Conservation (phyloP, 2,329 filamentous ascomycete genomes). For the Penicillium vulpinum region DNA sequence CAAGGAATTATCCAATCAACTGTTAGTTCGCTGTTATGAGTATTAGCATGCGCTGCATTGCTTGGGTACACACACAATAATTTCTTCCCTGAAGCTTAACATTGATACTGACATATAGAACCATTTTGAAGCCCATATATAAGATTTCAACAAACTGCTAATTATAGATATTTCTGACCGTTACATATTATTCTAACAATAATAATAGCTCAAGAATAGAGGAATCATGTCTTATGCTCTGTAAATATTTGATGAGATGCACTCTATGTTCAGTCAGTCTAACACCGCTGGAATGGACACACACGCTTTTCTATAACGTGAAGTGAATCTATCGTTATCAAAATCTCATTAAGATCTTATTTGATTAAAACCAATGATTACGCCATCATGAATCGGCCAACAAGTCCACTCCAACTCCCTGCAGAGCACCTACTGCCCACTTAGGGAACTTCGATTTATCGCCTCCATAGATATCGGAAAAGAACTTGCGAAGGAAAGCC, state of each 20-base stretch:
- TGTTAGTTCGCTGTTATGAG: not conserved
- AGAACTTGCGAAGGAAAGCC: slow-evolving; percentile 74
- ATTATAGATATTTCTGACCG: not conserved
- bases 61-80: not conserved
- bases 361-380: not conserved
- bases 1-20: not conserved
- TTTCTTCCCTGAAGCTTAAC: not conserved
- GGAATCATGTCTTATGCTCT: not conserved
- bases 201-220: not conserved
- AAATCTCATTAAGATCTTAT: too few relatives aligned
- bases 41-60: not conserved
- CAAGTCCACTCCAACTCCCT: slow-evolving; percentile 76
- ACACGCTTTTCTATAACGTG: not conserved
- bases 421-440: slow-evolving; percentile 82
- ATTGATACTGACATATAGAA: not conserved
- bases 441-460: slow-evolving; percentile 68
- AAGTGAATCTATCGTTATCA: not conserved
- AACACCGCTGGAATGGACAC: not conserved
- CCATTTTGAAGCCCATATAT: not conserved
- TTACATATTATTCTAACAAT: too few relatives aligned
- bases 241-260: not conserved
- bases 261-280: not conserved
- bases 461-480: slow-evolving; percentile 65
- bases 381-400: slow-evolving; percentile 38
- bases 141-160: not conserved